Conservation (phyloP, 495 filamentous ascomycete species). For the Neurospora sp. region DNA sequence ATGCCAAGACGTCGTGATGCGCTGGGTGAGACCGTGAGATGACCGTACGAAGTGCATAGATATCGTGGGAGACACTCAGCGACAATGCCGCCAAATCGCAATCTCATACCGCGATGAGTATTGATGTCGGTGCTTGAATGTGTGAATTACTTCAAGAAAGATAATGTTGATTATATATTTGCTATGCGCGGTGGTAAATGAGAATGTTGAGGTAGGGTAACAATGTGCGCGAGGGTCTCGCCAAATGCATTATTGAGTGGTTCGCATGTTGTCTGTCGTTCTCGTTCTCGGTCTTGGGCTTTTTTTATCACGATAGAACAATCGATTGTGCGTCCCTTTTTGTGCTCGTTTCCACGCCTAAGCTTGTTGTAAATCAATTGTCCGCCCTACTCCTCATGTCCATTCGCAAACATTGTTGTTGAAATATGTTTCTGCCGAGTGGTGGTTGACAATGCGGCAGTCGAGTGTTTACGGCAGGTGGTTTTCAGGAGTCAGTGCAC, state of each 20-base stretch:
- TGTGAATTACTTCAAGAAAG: too few species aligned
- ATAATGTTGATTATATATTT: not conserved
- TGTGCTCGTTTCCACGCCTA: not conserved
- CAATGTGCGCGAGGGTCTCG: not conserved
- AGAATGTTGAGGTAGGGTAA: not conserved
- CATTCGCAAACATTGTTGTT: not conserved
- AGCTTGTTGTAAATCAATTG: not conserved
- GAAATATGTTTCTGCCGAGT: not conserved
- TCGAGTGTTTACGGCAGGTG: not conserved
- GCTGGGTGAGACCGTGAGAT: not conserved
- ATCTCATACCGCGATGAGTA: fast-evolving
- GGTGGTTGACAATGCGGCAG: not conserved
- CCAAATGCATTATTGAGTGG: not conserved
- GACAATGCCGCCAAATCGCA: not conserved
- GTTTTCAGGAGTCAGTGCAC: too few species aligned
- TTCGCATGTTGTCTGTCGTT: not conserved
- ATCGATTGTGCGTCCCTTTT: not conserved
- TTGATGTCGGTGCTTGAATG: too few species aligned
- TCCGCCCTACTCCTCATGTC: not conserved
- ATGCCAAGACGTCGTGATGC: not conserved
- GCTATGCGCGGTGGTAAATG: not conserved
- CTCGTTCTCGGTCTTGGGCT: not conserved
- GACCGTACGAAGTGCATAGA: not conserved
- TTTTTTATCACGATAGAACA: not conserved
- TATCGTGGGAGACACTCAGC: not conserved